Conservation (phyloP, 208 protist species). For the Trypanosoma conorhini region DNA sequence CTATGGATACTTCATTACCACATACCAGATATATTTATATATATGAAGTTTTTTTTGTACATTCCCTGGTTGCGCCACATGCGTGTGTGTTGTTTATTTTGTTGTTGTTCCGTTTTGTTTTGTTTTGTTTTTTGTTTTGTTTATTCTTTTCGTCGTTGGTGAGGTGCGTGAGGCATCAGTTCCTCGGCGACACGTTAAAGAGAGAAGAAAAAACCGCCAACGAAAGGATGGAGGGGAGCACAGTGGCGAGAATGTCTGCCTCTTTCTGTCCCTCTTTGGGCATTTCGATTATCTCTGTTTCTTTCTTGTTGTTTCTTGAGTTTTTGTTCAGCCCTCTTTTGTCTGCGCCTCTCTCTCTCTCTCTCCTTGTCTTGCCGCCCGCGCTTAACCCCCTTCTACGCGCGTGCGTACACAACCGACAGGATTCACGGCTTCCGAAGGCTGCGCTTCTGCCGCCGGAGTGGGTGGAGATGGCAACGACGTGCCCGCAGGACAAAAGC, state of each 20-base stretch:
- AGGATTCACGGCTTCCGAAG: neutral
- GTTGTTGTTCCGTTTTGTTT: no score
- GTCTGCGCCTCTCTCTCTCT: neutral
- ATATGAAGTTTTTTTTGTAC: neutral
- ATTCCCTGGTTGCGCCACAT: neutral
- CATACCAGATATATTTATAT: neutral
- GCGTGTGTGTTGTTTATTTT: neutral
- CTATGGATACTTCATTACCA: neutral
- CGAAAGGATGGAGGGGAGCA: neutral
- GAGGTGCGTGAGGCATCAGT: neutral
- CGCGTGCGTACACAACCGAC: neutral
- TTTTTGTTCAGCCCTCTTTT: neutral
- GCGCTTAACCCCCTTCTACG: neutral
- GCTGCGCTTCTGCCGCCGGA: neutral
- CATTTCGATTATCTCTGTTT: neutral
- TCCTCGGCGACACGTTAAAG: neutral
- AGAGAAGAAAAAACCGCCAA: neutral
- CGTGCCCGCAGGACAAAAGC: neutral
- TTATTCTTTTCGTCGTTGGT: neutral
- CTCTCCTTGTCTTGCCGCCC: neutral
- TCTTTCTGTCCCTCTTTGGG: neutral
- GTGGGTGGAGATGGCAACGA: neutral
- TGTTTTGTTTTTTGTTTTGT: no score
- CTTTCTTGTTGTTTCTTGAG: neutral
- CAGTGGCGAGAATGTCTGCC: neutral